phyloP scores from a whole-genome alignment of 140 eudicot species.

The Stevia rebaudiana region DNA sequence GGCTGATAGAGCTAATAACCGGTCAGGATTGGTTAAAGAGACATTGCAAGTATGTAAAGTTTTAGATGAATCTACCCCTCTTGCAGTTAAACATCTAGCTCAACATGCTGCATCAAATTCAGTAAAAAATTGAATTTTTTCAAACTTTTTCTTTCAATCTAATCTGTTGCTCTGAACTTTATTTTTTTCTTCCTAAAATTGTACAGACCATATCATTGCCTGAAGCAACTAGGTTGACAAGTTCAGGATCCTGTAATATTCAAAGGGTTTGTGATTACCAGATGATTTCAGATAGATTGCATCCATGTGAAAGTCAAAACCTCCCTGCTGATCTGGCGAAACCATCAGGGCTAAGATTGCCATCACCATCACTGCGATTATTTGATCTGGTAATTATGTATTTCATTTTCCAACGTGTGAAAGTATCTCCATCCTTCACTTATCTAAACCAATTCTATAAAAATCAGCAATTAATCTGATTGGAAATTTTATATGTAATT shows the following conservation, averaged over 20 bases:
- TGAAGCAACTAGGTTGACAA: constrained; percentile 15
- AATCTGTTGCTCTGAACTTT: constrained; percentile 4
- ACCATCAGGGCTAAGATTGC: constrained; percentile 92
- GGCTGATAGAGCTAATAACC: constrained; percentile 26
- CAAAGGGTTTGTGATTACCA: constrained; percentile 1
- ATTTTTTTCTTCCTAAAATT: background rate
- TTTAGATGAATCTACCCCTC: constrained; percentile 15
- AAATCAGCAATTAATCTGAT: too few relatives aligned
- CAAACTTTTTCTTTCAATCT: constrained; percentile 4
- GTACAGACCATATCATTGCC: constrained; percentile 23
- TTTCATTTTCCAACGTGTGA: constrained; percentile 16
- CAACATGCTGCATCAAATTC: constrained; percentile 16
- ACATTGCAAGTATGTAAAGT: constrained; percentile 21
- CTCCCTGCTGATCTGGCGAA: constrained; percentile 21
- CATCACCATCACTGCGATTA: constrained; percentile 83
- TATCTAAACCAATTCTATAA: constrained; percentile 5
- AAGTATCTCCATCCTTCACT: constrained; percentile 1
- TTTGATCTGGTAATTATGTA: constrained; percentile 58
- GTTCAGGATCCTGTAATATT: constrained; percentile 13
- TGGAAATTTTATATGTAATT: too few relatives aligned
- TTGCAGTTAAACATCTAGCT: constrained; percentile 15
- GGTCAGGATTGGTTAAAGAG: constrained; percentile 33
- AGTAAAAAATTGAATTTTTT: constrained; percentile 10
- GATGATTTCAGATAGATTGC: constrained; percentile 20
- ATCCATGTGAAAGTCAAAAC: constrained; percentile 23